These are phyloP conservation scores for Xylaria sp. DNA, from an alignment of 2,329 filamentous ascomycete species.

Conservation along the genomic window DNA sequence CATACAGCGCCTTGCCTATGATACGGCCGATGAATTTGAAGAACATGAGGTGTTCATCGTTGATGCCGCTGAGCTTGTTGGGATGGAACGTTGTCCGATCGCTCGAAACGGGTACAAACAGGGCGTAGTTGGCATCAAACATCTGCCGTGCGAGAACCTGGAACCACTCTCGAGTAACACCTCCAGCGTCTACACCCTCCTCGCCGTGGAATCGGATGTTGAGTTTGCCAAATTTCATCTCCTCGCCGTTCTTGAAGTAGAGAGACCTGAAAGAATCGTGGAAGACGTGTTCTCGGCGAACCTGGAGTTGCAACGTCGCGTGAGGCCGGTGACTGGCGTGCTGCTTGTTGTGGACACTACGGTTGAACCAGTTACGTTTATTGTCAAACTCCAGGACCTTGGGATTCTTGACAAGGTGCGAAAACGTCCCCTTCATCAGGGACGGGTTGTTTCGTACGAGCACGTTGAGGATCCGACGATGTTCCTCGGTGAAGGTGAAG, in stretches of 20 bases:
- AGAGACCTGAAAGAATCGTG: slow-evolving; percentile 97
- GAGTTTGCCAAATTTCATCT: slow-evolving; percentile 98
- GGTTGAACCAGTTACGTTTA: slow-evolving; percentile 98
- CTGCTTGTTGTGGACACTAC: slow-evolving; percentile 80
- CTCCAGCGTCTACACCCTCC: slow-evolving; percentile 96
- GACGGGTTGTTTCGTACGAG: slow-evolving; percentile 96
- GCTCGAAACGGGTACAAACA: slow-evolving; percentile 95
- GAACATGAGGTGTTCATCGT: slow-evolving; percentile 93
- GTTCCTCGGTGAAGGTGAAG: slow-evolving; percentile 96
- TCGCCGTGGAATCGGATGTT: slow-evolving; percentile 97
- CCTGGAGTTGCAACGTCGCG: slow-evolving; percentile 78
- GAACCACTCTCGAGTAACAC: slow-evolving; percentile 98
- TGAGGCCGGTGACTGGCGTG: slow-evolving; percentile 63
- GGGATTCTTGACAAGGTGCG: slow-evolving; percentile 93
- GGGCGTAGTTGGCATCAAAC: slow-evolving; percentile 97
- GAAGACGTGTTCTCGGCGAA: slow-evolving; percentile 95
- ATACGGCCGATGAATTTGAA: slow-evolving; percentile 99
- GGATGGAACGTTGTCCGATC: slow-evolving; percentile 99
- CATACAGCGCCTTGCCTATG: slow-evolving; percentile 97
- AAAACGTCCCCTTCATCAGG: slow-evolving; percentile 98
- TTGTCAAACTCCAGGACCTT: slow-evolving; percentile 99
- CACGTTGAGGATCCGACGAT: slow-evolving; percentile 96
- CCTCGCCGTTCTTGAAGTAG: slow-evolving; percentile 93
- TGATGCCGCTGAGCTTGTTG: slow-evolving; percentile 90
- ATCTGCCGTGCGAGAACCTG: slow-evolving; percentile 95